Conservation (phyloP, 768 basidiomycete species). For the Lactifluus hygrophoroides region DNA sequence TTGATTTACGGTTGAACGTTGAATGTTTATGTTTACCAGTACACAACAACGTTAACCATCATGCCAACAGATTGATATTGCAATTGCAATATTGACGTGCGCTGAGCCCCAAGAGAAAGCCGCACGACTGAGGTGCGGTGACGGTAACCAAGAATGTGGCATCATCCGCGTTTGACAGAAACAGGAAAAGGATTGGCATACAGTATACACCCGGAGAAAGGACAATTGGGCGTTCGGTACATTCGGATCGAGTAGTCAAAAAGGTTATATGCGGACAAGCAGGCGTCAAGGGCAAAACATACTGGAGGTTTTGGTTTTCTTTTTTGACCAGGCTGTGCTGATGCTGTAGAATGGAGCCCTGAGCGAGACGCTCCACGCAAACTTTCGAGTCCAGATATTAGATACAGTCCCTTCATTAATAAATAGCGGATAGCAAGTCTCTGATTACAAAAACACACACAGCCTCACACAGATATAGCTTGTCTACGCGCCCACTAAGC, state of each 20-base stretch:
- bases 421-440: neutral
- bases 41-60: no score
- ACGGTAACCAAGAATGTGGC: neutral
- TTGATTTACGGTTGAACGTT: no score
- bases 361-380: neutral
- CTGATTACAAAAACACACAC: neutral
- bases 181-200: conserved; percentile 4
- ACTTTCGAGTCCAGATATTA: neutral
- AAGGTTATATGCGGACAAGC: neutral
- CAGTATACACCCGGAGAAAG: neutral
- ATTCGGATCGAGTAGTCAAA: conserved; percentile 6
- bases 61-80: no score
- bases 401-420: neutral
- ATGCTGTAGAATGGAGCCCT: neutral
- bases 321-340: neutral
- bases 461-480: neutral
- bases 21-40: no score
- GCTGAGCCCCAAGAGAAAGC: neutral
- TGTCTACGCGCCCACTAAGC: neutral
- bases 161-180: neutral
- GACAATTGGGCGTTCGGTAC: conserved; percentile 4
- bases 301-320: no score
- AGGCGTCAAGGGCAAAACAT: neutral
- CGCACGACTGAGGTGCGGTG: neutral
- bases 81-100: no score